These are phyloP conservation scores for Cucumis sativus DNA, from an alignment of 306 rosid genomes.

Conservation along the genomic window DNA sequence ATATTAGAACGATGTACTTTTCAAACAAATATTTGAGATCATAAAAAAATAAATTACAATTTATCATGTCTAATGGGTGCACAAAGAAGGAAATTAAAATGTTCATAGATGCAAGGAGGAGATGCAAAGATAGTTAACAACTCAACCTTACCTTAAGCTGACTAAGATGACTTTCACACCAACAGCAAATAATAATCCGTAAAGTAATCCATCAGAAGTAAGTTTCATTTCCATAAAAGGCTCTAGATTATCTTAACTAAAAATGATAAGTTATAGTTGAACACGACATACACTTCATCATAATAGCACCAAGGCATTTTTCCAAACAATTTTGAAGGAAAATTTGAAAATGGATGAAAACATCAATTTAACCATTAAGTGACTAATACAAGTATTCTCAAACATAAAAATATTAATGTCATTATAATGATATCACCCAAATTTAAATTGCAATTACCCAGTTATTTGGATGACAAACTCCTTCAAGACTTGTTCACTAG, in stretches of 20 bases:
- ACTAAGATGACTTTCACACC: not conserved
- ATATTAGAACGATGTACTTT: not conserved
- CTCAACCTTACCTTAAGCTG: not conserved
- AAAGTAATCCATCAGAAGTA: not conserved
- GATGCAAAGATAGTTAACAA: not conserved
- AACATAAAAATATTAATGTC: not conserved
- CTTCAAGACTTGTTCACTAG: conserved; percentile 75
- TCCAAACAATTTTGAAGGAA: not conserved
- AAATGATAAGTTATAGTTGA: not conserved
- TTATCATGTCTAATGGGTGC: not conserved
- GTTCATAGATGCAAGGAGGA: not conserved
- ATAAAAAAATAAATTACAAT: not conserved
- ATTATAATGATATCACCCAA: not conserved
- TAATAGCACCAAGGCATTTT: not conserved
- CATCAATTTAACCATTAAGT: not conserved
- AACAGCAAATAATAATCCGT: not conserved
- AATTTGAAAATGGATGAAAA: not conserved
- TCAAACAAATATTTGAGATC: not conserved
- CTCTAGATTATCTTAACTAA: not conserved
- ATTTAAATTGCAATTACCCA: conserved; percentile 41
- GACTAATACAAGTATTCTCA: not conserved
- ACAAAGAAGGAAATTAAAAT: not conserved
- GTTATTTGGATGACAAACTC: conserved; percentile 89
- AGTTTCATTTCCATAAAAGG: not conserved
- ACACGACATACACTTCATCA: not conserved